phyloP scores from a whole-genome alignment of 768 basidiomycete species.

The Boletus sp. region DNA sequence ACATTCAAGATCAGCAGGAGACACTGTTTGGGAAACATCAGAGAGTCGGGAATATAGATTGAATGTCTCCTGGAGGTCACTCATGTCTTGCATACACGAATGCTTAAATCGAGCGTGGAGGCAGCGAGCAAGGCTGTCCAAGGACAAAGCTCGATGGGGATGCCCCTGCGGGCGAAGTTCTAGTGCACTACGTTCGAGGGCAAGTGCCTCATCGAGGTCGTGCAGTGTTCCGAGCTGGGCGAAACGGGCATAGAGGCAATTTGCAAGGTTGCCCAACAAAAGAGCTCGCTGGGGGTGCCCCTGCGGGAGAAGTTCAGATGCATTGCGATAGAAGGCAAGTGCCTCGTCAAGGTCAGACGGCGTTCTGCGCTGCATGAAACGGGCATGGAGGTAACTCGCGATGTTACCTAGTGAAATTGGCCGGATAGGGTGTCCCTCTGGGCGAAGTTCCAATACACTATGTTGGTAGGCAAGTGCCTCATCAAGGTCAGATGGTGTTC shows the following conservation, averaged over 20 bases:
- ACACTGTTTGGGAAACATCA: not conserved
- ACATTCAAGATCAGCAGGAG: not conserved
- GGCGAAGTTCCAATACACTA: not conserved
- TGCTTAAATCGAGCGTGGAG: not conserved
- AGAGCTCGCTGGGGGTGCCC: not conserved
- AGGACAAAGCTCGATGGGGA: not conserved
- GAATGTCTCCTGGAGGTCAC: not conserved
- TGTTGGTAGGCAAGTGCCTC: not conserved
- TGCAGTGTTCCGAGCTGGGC: not conserved
- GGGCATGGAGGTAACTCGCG: not conserved
- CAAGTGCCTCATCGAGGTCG: not conserved
- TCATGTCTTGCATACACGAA: not conserved
- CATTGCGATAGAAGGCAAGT: not conserved
- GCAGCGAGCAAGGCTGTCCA: not conserved
- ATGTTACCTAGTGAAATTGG: not conserved
- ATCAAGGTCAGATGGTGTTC: not conserved
- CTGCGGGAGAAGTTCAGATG: not conserved
- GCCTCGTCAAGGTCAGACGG: not conserved
- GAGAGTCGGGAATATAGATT: not conserved
- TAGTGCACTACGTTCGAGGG: not conserved
- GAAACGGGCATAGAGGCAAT: not conserved
- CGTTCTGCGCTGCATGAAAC: not conserved
- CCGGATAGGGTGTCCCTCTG: not conserved
- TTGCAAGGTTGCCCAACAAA: not conserved
- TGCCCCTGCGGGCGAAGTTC: not conserved